Base-by-base conservation (phyloP, 768 basidiomycete species). In the Phlebiopsis gigantea region DNA sequence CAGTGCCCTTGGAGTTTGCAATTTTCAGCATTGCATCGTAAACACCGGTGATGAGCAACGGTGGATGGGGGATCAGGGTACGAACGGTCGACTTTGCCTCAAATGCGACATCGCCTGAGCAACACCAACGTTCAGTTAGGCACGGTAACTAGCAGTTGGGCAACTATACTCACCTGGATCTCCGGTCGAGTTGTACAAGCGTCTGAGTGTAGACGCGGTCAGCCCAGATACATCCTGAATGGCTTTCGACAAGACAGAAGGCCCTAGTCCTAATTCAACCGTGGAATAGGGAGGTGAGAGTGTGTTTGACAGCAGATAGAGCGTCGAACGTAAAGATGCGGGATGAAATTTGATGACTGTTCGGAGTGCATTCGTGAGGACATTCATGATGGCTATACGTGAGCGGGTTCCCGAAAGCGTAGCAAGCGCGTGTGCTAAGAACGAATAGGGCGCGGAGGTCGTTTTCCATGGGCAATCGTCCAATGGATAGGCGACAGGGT, bases 301-400 rank as follows among this genome's bases (percentile, higher is more conserved):
- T 21, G 88, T 81, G 68, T 93, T 94, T 12, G 91, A 91, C 29
- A 93, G 74, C 21, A 93, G 80, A 67, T 93, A 93, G 6, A 93
- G 72, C 31, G 88, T 78, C n/a, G 89, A 79, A 46, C 88, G 72
- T 44, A 96, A 78, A 41, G 90, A 87, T 21, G 75, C 54, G 0
- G 89, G 81, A 63, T 93, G 82, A 62, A 83, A 79, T 39, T 73
- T 67, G 58, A 84, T 76, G 52, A 96, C 77, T 21, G 81, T 77
- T 26, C 88, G 84, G 8, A 96, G 70, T 26, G 87, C 77, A 63
- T 95, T 96, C 34, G 85, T 86, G 55, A 91, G 70, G 17, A 77
- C 79, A 63, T 87, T 83, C 58, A 83, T 68, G 54, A 92, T 91
- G 30, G 74, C 66, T 50, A 84, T 87, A 25, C 90, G 82, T 21